Base-by-base conservation (phyloP, 2,329 filamentous ascomycete genomes). In the Xylaria sp. region DNA sequence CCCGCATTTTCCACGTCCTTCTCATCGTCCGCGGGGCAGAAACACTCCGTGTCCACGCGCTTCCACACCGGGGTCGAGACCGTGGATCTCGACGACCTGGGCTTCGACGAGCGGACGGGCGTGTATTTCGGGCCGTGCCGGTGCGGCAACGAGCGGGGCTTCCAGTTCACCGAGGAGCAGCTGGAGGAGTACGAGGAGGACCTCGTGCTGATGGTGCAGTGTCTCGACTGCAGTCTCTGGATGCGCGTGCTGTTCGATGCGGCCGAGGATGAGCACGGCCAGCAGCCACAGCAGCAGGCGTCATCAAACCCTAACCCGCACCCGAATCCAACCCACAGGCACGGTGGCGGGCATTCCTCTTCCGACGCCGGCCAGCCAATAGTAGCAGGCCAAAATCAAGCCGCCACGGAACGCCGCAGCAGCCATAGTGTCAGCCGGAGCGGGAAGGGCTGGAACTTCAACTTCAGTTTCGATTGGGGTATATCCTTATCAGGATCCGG, bases 151-250 rank as follows among this genome's bases (percentile, higher is more conserved):
- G 77, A 79, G 31, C 79, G 81, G 38, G 87, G 87, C 1, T 90
- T 85, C 71, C 73, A 82, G 27, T 83, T 90, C 64, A 76, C 74
- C 15, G 87, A 90, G 74, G 74, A 73, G 8, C 86, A 90, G 71
- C 76, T 90, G 49, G 83, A 87, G 65, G 85, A 83, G 70, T 83
- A 81, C 38, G 81, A 79, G 46, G 83, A 85, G 52, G 79, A 84
- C 64, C 83, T 87, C 8, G 85, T 87, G 70, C 73, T 90, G 47
- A 79, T 88, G 72, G 86, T 90, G 40, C 87, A 85, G 10, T 90
- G 87, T 69, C 79, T 80, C 58, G 87, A 89, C 68, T 90, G 87
- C 67, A 90, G 87, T 70, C 76, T 90, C 46, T 90, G 86, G 86
- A 73, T 90, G 53, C 82, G 83, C 58, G 85, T 90, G 37, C 80